Conservation (phyloP, 2,329 filamentous ascomycete genomes). For the Fusarium tupiense region DNA sequence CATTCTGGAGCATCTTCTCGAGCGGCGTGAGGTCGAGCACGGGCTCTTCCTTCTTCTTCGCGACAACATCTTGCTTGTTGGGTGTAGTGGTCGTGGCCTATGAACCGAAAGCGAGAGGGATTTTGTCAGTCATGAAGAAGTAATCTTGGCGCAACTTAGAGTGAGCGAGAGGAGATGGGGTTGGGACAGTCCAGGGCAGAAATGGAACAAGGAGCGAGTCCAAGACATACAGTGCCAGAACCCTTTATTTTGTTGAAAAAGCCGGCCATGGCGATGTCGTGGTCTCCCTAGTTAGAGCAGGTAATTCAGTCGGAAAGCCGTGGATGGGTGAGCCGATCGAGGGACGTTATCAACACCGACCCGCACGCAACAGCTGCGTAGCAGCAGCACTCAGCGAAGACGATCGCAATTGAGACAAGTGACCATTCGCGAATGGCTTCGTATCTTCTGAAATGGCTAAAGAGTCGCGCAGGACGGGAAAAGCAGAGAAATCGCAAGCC, state of each 20-base stretch:
- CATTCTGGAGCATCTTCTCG: slow-evolving; percentile 81
- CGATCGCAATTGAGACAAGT: slow-evolving; percentile 37
- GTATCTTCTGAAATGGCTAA: neutral
- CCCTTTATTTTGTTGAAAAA: slow-evolving; percentile 70
- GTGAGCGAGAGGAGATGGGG: slow-evolving; percentile 37
- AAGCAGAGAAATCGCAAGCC: slow-evolving; percentile 10
- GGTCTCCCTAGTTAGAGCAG: slow-evolving; percentile 27
- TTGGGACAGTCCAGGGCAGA: slow-evolving; percentile 4
- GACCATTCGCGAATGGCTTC: slow-evolving; percentile 41
- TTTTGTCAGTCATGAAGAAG: slow-evolving; percentile 46
- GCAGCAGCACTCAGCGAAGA: slow-evolving; percentile 47
- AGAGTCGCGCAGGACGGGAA: slow-evolving; percentile 10
- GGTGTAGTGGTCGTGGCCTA: slow-evolving; percentile 57
- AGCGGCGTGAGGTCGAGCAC: slow-evolving; percentile 68
- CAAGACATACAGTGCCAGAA: slow-evolving; percentile 61
- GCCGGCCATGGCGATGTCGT: slow-evolving; percentile 58
- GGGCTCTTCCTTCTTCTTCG: slow-evolving; percentile 67
- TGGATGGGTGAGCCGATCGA: slow-evolving; percentile 36
- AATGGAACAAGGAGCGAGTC: slow-evolving; percentile 2
- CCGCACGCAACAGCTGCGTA: slow-evolving; percentile 48
- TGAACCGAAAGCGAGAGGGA: slow-evolving; percentile 32
- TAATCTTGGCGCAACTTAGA: slow-evolving; percentile 27
- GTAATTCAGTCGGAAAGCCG: slow-evolving; percentile 19
- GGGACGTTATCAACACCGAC: slow-evolving; percentile 41
- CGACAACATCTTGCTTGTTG: slow-evolving; percentile 56